phyloP scores from a whole-genome alignment of 2,329 filamentous ascomycete genomes.

The Rachicladosporium sp. region DNA sequence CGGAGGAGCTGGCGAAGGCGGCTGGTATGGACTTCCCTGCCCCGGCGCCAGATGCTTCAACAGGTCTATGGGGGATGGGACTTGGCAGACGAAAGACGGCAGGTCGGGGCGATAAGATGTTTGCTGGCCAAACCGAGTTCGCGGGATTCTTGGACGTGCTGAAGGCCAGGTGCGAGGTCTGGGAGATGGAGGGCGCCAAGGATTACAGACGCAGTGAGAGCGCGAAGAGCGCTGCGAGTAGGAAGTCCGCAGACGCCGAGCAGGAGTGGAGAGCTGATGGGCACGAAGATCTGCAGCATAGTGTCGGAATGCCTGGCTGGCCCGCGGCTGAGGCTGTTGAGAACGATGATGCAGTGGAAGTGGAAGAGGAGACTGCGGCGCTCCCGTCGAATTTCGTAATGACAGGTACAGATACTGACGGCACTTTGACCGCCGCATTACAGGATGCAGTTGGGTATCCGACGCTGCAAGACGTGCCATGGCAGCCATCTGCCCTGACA shows the following conservation, averaged over 20 bases:
- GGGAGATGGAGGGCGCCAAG: conserved; percentile 65
- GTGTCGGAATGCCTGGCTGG: conserved; percentile 11
- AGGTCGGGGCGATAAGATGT: conserved; percentile 36
- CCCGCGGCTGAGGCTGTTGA: neutral
- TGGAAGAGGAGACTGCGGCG: conserved; percentile 1
- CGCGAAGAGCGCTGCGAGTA: conserved; percentile 15
- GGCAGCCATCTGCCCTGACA: conserved; percentile 33
- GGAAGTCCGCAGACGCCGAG: conserved; percentile 8
- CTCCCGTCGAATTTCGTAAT: conserved; percentile 4
- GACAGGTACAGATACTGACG: neutral
- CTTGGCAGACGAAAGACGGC: no score
- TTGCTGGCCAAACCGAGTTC: conserved; percentile 57
- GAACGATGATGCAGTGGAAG: conserved; percentile 1
- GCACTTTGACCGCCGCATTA: conserved; percentile 8
- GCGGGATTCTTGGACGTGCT: conserved; percentile 62
- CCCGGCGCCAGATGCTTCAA: conserved; percentile 30
- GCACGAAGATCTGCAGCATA: conserved; percentile 14
- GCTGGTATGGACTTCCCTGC: conserved; percentile 57
- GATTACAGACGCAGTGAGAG: conserved; percentile 55
- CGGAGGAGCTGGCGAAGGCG: conserved; percentile 66
- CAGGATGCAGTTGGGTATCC: conserved; percentile 8
- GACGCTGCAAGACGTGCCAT: conserved; percentile 15
- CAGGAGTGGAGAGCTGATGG: conserved; percentile 14
- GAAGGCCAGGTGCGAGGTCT: conserved; percentile 67
- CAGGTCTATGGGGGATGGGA: conserved; percentile 34